Base-by-base conservation (phyloP, 1,284 basidiomycete species). In the Ustilago loliicola region DNA sequence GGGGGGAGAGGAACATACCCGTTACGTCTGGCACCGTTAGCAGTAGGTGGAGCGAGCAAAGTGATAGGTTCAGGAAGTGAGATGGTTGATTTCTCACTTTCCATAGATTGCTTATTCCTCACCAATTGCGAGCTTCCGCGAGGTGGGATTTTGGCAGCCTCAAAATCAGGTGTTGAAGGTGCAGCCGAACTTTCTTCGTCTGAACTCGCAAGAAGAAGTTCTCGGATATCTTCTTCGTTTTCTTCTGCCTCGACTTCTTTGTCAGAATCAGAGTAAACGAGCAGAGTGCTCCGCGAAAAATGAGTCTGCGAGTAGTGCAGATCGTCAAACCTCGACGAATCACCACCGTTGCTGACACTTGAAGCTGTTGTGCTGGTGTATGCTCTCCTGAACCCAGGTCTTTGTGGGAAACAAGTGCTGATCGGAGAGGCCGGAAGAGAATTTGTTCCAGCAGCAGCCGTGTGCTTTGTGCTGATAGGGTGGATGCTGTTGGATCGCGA, bases 301-400 rank as follows among this genome's bases (percentile, higher is more conserved):
- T 76, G 68, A 10, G 73, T 76, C 40, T 76, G 68, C 6, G 73
- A 58, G 42, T 76, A 76, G 61, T 76, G 73, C 23, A 76, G 51
- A 21, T 63, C 67, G 67, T 71, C 73, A n/a, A 66, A 76, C 0
- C 65, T 34, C 11, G 61, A 56, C 42, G 57, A 51, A 19, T 66
- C 66, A 0, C 45, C 38, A 10, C 27, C 29, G 1, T 66, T 54
- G 61, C 50, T 55, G 29, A 63, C 40, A 11, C 47, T 62, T 2
- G 66, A 57, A 4, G 59, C 66, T 21, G 66, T 59, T 2, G 63
- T 17, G 32, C 47, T 71, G 36, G 73, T 76, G 2, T 40, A 52
- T 21, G 67, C 60, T 15, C 73, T 34, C 2, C 61, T 51, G 32
- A 67, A 67, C 4, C 21, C 61, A 4, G 68, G 73, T 56, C 73